Conservation (phyloP, 2,329 filamentous ascomycete genomes). For the Epichloe scottii region DNA sequence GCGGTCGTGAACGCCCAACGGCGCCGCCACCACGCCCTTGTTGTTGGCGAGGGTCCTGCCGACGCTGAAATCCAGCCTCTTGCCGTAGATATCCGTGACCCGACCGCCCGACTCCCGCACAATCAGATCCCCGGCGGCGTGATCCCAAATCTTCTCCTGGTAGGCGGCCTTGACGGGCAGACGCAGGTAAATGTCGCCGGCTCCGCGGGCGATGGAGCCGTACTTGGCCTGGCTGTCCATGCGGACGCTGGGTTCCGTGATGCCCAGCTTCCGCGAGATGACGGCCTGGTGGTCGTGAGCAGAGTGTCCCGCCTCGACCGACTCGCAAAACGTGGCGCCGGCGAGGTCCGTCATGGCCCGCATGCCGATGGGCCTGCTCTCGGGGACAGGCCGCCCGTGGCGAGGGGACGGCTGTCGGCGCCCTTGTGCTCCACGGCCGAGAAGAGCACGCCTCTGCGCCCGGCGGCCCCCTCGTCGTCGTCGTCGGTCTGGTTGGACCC, state of each 20-base stretch:
- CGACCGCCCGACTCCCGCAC: conserved; percentile 86
- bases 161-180: conserved; percentile 78
- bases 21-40: conserved; percentile 87
- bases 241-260: conserved; percentile 77
- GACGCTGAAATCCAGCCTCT: conserved; percentile 71
- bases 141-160: conserved; percentile 99
- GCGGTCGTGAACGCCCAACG: conserved; percentile 58
- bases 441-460: conserved; percentile 70
- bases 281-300: conserved; percentile 76
- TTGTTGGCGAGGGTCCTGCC: conserved; percentile 81
- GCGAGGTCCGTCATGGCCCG: conserved; percentile 60
- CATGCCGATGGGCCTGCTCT: conserved; percentile 61
- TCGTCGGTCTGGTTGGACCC: conserved; percentile 52
- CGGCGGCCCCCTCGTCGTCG: conserved; percentile 31
- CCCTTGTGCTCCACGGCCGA: conserved; percentile 70
- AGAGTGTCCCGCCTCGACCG: conserved; percentile 86
- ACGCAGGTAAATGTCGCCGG: conserved; percentile 87
- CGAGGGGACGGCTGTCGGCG: conserved; percentile 65
- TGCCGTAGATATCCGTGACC: conserved; percentile 81
- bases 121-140: conserved; percentile 88
- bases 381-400: conserved; percentile 32
- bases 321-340: conserved; percentile 88
- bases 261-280: conserved; percentile 70
- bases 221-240: conserved; percentile 99
- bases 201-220: conserved; percentile 83